A percentile compares a stretch with the other conserved stretches of the same genome.
Evolutionary conservation across 1,139 yeast species (phyloP).

Genomic region (Groenewaldozyma auringiensis): DNA sequence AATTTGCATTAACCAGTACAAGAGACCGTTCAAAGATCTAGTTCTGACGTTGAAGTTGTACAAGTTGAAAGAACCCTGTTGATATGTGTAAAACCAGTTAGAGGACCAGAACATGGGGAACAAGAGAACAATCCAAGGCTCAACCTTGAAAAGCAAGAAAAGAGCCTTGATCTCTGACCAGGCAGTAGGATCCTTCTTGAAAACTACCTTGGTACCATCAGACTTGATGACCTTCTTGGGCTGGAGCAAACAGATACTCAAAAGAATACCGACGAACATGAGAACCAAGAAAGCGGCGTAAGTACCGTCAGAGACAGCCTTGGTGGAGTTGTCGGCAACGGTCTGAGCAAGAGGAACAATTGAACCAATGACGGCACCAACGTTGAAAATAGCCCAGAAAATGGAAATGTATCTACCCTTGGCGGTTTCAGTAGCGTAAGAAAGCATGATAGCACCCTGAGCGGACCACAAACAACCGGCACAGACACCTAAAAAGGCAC

Average conservation of each 20-base stretch:
- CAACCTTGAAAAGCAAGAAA: conserved; percentile 35
- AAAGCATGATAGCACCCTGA: conserved; percentile 51
- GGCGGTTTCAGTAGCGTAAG: conserved; percentile 48
- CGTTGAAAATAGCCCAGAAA: conserved; percentile 57
- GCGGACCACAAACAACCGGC: conserved; percentile 56
- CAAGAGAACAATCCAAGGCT: conserved; percentile 39
- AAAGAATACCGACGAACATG: conserved; percentile 41
- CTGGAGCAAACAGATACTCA: conserved; percentile 46
- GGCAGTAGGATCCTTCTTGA: conserved; percentile 41
- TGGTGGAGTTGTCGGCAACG: conserved; percentile 18
- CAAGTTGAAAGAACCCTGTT: conserved; percentile 49
- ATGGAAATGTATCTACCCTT: conserved; percentile 48
- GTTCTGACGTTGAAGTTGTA: conserved; percentile 50
- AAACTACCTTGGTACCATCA: conserved; percentile 46
- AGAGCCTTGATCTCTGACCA: conserved; percentile 40
- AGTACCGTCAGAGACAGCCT: conserved; percentile 47
- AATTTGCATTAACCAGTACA: conserved; percentile 56
- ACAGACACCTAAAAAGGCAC: conserved; percentile 52
- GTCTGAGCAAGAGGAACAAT: conserved; percentile 21
- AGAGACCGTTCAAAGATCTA: conserved; percentile 50
- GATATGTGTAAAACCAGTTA: conserved; percentile 59
- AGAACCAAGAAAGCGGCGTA: conserved; percentile 50
- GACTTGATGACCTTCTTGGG: conserved; percentile 42
- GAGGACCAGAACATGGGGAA: conserved; percentile 57
- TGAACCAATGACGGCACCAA: conserved; percentile 47